phyloP scores from a whole-genome alignment of 2,329 filamentous ascomycete species.

The Clonostachys sp. region DNA sequence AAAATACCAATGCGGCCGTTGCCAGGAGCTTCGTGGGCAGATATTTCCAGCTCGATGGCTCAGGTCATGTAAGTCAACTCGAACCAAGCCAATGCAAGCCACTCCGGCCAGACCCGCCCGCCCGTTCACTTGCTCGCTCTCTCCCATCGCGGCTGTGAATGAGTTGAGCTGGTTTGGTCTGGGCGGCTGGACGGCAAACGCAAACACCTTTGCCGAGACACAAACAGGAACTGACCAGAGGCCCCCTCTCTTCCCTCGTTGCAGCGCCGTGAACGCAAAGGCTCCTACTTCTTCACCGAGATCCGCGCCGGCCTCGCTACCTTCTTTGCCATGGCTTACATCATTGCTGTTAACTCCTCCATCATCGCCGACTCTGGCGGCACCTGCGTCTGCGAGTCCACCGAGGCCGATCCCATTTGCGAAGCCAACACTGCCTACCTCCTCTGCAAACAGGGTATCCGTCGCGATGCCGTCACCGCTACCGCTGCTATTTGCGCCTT shows the following conservation, averaged over 20 bases:
- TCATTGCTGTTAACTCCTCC: conserved; percentile 47
- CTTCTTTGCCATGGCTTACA: conserved; percentile 62
- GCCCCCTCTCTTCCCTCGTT: neutral
- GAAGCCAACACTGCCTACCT: conserved; percentile 50
- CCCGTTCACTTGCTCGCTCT: neutral
- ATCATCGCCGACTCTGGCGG: conserved; percentile 63
- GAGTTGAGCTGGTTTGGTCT: neutral
- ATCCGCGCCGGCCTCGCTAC: conserved; percentile 78
- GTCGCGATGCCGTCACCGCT: conserved; percentile 77
- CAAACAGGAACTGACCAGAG: neutral
- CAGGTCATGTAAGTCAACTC: conserved; percentile 64
- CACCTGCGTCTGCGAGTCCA: conserved; percentile 66
- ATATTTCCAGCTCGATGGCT: conserved; percentile 78
- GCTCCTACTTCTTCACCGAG: conserved; percentile 77
- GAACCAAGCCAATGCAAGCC: neutral
- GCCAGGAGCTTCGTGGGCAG: conserved; percentile 62
- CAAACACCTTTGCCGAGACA: neutral
- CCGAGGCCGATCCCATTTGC: conserved; percentile 47
- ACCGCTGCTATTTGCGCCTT: conserved; percentile 80
- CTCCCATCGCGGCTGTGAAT: neutral
- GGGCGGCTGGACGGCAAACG: neutral
- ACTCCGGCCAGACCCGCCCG: neutral
- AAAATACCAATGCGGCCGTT: conserved; percentile 49
- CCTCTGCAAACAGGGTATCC: conserved; percentile 59
- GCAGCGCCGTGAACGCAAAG: conserved; percentile 66